phyloP scores from a whole-genome alignment of 2,329 filamentous ascomycete genomes.

The Ophiobolus disseminans region DNA sequence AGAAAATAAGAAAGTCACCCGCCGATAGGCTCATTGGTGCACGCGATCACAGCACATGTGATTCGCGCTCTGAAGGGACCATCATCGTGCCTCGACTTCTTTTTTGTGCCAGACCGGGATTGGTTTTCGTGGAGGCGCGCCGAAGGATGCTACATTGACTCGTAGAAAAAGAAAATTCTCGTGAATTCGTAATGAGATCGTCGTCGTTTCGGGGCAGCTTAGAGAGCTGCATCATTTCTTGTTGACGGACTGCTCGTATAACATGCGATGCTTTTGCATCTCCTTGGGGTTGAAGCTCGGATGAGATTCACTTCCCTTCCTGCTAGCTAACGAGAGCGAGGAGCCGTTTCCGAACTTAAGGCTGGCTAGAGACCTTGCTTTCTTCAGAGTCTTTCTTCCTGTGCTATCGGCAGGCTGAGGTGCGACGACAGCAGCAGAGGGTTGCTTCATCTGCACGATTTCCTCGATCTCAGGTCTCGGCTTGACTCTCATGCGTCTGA shows the following conservation, averaged over 20 bases:
- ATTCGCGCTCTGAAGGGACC: not conserved
- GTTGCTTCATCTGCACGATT: conserved; percentile 46
- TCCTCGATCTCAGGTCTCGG: conserved; percentile 60
- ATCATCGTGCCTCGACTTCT: not conserved
- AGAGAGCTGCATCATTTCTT: conserved; percentile 9
- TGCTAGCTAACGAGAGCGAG: conserved; percentile 39
- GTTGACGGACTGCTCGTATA: conserved; percentile 42
- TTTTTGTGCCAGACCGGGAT: not conserved
- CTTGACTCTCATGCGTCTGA: conserved; percentile 64
- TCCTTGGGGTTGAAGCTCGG: conserved; percentile 42
- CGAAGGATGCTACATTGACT: conserved; percentile 18
- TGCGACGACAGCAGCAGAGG: conserved; percentile 22
- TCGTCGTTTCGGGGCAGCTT: conserved; percentile 1
- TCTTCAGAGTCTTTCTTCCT: conserved; percentile 45
- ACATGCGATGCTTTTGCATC: conserved; percentile 46
- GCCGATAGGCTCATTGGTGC: too few species aligned
- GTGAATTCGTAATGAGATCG: conserved; percentile 24
- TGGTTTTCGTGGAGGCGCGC: conserved; percentile 8
- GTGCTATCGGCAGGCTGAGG: conserved; percentile 29
- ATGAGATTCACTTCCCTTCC: conserved; percentile 43
- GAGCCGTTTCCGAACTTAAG: conserved; percentile 40
- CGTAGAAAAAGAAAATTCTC: conserved; percentile 22
- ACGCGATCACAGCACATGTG: too few species aligned
- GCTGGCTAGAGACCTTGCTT: conserved; percentile 45
- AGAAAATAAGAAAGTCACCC: not conserved